Base-by-base conservation (phyloP, 2,329 filamentous ascomycete species). In the Fusarium veterinarium region DNA sequence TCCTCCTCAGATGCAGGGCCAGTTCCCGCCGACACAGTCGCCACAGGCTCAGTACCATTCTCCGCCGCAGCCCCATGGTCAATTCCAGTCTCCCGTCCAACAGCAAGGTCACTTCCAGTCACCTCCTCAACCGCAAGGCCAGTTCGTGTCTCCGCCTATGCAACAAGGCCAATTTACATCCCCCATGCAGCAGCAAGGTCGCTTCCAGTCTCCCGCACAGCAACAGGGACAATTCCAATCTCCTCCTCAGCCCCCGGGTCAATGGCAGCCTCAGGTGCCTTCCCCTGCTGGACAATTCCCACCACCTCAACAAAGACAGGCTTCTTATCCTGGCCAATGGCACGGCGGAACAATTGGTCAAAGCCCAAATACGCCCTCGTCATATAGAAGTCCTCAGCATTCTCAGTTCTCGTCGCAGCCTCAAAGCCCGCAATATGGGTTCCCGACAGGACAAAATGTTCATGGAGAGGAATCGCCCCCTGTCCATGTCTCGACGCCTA, bases 301-400 rank as follows among this genome's bases (percentile, higher is more conserved):
- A 6, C 73, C 75, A 17, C 80, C 84, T 3, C 81, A 83, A 3
- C 83, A 84, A 40, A 83, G 83, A 1, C 72, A 67, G 31, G 77
- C 79, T 17, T 84, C 85, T 48, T 63, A 69, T 11, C 71, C 80
- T 19, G 82, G 83, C 8, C 81, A 82, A 51, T 81, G 80, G 33
- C 82, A 83, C 52, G 82, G 80, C 42, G 82, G 80, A 25, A 72
- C 64, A 17, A 55, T 75, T n/a, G 78, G 73, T 6, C 79, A 82
- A 53, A 72, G 76, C 44, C 41, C 76, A 16, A 75, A 73, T 17
- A 71, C 64, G n/a, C 61, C 69, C 17, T 25, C 72, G 17, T 28
- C 72, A 33, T 71, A 66, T 30, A 74, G 48, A 38, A 64, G 49
- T 31, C 64, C 62, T 51, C 65, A 38, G 20, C 59, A 69, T 46